Evolutionary conservation across 805 yeast species (phyloP), one percentile per base, ranked within the genome.

Genomic region (Candida lessepsii): DNA sequence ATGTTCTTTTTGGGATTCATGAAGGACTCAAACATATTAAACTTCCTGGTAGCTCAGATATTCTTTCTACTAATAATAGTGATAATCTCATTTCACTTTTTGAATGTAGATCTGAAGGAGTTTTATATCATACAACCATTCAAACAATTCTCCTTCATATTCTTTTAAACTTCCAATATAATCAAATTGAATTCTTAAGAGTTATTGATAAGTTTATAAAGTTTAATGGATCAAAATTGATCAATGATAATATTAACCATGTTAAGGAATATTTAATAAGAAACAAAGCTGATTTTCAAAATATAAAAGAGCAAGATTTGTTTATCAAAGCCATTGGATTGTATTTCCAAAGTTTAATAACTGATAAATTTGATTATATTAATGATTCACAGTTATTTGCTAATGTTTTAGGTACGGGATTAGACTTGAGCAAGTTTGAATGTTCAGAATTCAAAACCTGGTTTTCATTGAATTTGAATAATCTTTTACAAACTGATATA

Each of bases 1-100:
- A 78, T 45, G 54, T 83, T 3, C 50, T 78, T 1, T 55, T 65
- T 20, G 95, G 93, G 4, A 46, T 86, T 9, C 51, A 74, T 8
- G 49, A 62, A n/a, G 89, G 86, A 1, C 58, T 83, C 17, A 49
- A 57, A 13, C 39, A 40, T 1, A 26, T 11, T 9, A 23, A 23
- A 9, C 26, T 9, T 23, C 9, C 11, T 23, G 11, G 10, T 26
- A 26, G n/a, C n/a, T n/a, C 13, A 8, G 49, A 48, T 24, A 60
- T 62, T 1, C 51, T 67, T 23, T 26, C 45, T 13, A 58, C 49
- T 40, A 31, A 19, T 5, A 39, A 39, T 3, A 65, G 62, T 40
- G 66, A 57, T 21, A 26, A 28, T 5, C 48, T 68, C 34, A 19
- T 54, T 7, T 35, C 51, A n/a, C 47, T 68, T 19, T 64, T 64